These are phyloP conservation scores for Podochytrium sp. DNA, from an alignment of 192 early-diverging fungal genomes.

Conservation along the genomic window DNA sequence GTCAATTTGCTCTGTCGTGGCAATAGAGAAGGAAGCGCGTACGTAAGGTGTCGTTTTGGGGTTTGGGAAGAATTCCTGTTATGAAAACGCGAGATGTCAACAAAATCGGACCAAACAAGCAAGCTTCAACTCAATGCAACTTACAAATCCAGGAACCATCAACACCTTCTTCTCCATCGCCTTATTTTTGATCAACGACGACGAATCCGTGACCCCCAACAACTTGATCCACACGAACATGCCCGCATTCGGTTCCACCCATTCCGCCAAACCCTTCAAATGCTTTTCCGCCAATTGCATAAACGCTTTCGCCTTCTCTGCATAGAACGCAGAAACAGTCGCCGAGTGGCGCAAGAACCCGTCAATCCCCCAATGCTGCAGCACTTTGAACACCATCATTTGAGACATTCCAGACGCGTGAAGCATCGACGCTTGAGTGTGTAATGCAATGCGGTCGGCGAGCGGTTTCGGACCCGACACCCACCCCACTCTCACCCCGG, in stretches of 20 bases:
- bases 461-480: constrained; percentile 66
- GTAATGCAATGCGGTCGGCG: constrained; percentile 78
- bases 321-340: constrained; percentile 75
- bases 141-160: constrained; percentile 61
- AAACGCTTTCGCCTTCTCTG: constrained; percentile 70
- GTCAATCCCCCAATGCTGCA: constrained; percentile 78
- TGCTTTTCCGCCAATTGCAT: constrained; percentile 63
- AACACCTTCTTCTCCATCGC: constrained; percentile 59
- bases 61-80: constrained; percentile 65
- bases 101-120: neutral
- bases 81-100: too few species aligned
- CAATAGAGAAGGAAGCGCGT: constrained; percentile 52
- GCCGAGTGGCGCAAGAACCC: constrained; percentile 79
- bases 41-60: constrained; percentile 50
- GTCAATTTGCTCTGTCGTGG: constrained; percentile 51
- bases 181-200: constrained; percentile 49
- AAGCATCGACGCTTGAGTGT: constrained; percentile 78
- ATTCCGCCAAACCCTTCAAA: constrained; percentile 58
- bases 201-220: constrained; percentile 44
- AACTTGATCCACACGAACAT: constrained; percentile 91
- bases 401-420: constrained; percentile 87
- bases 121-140: too few species aligned
- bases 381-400: constrained; percentile 69
- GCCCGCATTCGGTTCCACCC: constrained; percentile 57
- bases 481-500: constrained; percentile 74